Conservation (phyloP, 495 filamentous ascomycete species). For the Podospora appendiculata region DNA sequence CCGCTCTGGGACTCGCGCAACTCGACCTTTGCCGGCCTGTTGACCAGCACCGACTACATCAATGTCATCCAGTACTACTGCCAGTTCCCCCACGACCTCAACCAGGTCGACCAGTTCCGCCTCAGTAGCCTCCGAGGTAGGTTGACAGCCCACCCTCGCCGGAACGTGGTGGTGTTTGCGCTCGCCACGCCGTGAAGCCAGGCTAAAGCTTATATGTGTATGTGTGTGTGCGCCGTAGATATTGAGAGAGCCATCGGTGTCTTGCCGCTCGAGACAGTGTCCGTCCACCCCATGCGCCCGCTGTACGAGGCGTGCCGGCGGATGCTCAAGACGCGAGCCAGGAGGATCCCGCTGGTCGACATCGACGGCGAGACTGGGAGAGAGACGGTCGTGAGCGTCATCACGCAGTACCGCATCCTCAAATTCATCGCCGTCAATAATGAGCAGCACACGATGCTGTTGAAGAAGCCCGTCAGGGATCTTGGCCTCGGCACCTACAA, state of each 20-base stretch:
- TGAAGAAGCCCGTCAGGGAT: conserved; percentile 81
- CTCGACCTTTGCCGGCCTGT: conserved; percentile 85
- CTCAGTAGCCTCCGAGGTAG: conserved; percentile 86
- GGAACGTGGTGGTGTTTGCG: too few species aligned
- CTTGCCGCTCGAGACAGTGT: conserved; percentile 86
- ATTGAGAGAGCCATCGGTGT: conserved; percentile 92
- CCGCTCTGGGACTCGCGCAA: conserved; percentile 95
- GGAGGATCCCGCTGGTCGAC: conserved; percentile 90
- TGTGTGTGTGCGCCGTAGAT: conserved; percentile 44
- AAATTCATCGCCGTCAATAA: conserved; percentile 97
- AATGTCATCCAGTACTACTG: conserved; percentile 99
- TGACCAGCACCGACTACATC: conserved; percentile 96
- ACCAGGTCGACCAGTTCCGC: conserved; percentile 87
- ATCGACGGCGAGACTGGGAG: conserved; percentile 90
- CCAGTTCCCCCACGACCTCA: conserved; percentile 87
- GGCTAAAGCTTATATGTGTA: not conserved
- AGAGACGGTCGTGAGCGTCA: conserved; percentile 88
- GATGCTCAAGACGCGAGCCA: conserved; percentile 88
- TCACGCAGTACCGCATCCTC: conserved; percentile 96
- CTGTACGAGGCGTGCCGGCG: conserved; percentile 92
- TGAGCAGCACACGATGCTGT: conserved; percentile 78
- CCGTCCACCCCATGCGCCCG: conserved; percentile 79
- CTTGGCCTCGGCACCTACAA: conserved; percentile 81
- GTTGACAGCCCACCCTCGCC: conserved; percentile 4
- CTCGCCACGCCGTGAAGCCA: too few species aligned